Percentiles rank a stretch among this genome's conserved stretches.
phyloP scores from a whole-genome alignment of 768 basidiomycete genomes.

The Pleurotus giganteus region DNA sequence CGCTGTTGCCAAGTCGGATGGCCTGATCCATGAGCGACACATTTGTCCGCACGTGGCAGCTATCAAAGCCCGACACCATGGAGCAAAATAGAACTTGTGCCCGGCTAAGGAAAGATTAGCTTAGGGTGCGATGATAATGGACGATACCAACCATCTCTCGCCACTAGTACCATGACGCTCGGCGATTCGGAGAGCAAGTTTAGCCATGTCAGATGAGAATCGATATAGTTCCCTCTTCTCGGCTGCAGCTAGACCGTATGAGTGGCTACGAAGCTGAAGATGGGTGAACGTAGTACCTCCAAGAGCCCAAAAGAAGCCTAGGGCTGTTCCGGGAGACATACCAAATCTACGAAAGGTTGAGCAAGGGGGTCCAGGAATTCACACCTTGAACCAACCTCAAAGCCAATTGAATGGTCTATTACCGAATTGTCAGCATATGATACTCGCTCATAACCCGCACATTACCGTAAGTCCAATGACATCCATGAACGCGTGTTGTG shows the following conservation, averaged over 20 bases:
- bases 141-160: conserved; percentile 59
- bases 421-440: conserved; percentile 1
- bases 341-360: conserved; percentile 43
- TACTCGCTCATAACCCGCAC: conserved; percentile 17
- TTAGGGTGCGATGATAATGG: background rate
- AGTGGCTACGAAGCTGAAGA: background rate
- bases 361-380: background rate
- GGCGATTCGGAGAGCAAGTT: conserved; percentile 65
- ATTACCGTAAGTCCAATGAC: conserved; percentile 65
- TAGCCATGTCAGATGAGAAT: conserved; percentile 67
- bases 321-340: conserved; percentile 64
- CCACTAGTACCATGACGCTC: conserved; percentile 59
- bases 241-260: conserved; percentile 42
- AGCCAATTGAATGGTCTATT: conserved; percentile 62
- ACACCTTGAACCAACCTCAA: conserved; percentile 42
- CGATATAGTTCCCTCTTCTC: conserved; percentile 63
- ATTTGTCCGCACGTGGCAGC: conserved; percentile 61
- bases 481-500: conserved; percentile 53
- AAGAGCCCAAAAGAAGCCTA: conserved; percentile 73
- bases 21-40: conserved; percentile 60
- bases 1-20: conserved; percentile 61
- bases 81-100: conserved; percentile 59
- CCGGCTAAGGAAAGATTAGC: conserved; percentile 31
- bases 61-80: conserved; percentile 68
- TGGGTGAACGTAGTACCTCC: conserved; percentile 39